These are phyloP conservation scores for Dorcoceras hygrometricum DNA, from an alignment of 257 asterid species.

Conservation along the genomic window DNA sequence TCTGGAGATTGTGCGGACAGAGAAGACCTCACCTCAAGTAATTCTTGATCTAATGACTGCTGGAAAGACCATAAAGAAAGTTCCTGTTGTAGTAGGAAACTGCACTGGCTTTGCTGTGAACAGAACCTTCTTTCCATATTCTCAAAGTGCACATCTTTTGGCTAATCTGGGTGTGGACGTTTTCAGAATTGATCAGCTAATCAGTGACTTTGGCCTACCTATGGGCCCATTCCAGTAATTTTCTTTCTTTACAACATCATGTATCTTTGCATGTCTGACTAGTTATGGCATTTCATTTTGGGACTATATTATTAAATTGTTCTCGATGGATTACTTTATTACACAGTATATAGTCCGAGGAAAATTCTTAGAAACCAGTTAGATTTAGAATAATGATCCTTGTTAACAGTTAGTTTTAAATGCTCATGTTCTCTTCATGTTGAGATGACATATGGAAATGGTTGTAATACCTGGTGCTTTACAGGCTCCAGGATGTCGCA, in stretches of 20 bases:
- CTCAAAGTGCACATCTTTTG: slow-evolving; percentile 75
- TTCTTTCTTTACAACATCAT: slow-evolving; percentile 29
- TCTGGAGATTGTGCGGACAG: slow-evolving; percentile 84
- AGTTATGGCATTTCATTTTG: slow-evolving; percentile 3
- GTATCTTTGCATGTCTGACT: slow-evolving; percentile 18
- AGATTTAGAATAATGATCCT: neutral
- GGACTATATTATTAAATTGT: slow-evolving; percentile 6
- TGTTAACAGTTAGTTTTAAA: neutral
- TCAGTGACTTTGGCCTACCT: slow-evolving; percentile 81
- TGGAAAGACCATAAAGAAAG: slow-evolving; percentile 90
- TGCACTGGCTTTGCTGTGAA: slow-evolving; percentile 99
- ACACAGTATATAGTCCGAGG: slow-evolving; percentile 9
- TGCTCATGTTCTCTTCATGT: neutral
- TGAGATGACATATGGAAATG: neutral
- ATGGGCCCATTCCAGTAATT: slow-evolving; percentile 98
- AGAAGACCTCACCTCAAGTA: slow-evolving; percentile 88
- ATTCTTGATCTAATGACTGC: slow-evolving; percentile 84
- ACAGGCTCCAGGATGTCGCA: slow-evolving; percentile 94
- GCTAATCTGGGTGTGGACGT: slow-evolving; percentile 86
- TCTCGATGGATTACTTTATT: neutral
- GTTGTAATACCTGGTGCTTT: slow-evolving; percentile 25
- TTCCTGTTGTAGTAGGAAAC: slow-evolving; percentile 93
- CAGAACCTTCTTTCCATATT: slow-evolving; percentile 87
- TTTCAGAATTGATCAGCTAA: slow-evolving; percentile 86
- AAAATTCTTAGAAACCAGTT: slow-evolving; percentile 9